Percentiles rank a stretch among this genome's conserved stretches.
Conservation (phyloP, 176 grass and related monocot species). For the Saccharum officinarum region DNA sequence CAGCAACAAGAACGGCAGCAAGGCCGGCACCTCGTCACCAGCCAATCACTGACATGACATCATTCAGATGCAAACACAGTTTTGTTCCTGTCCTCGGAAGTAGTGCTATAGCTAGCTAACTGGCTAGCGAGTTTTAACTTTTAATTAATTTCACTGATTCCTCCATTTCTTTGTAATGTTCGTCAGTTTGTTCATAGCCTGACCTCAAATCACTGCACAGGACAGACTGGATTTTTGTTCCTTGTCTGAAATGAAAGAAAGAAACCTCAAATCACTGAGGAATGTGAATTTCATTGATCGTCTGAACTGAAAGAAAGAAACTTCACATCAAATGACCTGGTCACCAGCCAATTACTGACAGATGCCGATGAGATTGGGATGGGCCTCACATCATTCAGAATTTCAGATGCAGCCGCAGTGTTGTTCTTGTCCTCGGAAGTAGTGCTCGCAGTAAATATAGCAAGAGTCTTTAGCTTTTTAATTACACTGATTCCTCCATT, state of each 20-base stretch:
- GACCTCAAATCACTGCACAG: neutral
- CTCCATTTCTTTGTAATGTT: neutral
- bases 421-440: too few species aligned
- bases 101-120: too few species aligned
- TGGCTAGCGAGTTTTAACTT: neutral
- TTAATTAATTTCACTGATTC: neutral
- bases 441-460: too few species aligned
- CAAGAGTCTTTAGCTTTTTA: too few species aligned
- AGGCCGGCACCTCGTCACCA: neutral
- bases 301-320: neutral
- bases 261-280: neutral
- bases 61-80: neutral
- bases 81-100: neutral
- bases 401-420: too few species aligned
- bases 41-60: neutral
- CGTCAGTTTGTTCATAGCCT: neutral
- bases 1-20: neutral
- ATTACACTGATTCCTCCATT: too few species aligned
- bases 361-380: too few species aligned
- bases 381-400: too few species aligned
- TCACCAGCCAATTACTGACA: too few species aligned
- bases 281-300: too few species aligned
- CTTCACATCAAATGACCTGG: too few species aligned
- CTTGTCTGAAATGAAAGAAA: neutral
- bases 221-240: neutral